A percentile compares a stretch with the other conserved stretches of the same genome.
phyloP scores from a whole-genome alignment of 2,329 filamentous ascomycete genomes.

The Sphaerulina vaccinii region DNA sequence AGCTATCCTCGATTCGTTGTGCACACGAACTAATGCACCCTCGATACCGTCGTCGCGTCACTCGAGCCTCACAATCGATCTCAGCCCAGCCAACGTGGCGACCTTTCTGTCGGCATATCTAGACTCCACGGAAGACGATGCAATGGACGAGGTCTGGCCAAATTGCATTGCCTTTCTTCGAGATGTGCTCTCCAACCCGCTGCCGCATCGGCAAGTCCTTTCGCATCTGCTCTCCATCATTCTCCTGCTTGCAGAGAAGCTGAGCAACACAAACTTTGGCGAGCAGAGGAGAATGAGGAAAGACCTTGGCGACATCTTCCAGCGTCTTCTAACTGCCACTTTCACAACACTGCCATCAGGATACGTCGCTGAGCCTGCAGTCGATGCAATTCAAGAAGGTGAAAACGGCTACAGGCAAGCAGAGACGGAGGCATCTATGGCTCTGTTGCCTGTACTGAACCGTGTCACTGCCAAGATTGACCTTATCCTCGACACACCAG shows the following conservation, averaged over 20 bases:
- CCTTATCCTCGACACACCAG: conserved; percentile 79
- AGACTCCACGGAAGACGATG: conserved; percentile 86
- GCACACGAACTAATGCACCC: conserved; percentile 83
- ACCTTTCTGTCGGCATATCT: conserved; percentile 90
- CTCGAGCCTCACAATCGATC: conserved; percentile 81
- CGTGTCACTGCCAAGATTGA: conserved; percentile 76
- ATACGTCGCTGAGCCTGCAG: conserved; percentile 21
- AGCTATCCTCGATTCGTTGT: conserved; percentile 92
- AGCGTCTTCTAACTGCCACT: conserved; percentile 83
- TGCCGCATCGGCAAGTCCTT: conserved; percentile 88
- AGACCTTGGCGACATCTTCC: conserved; percentile 88
- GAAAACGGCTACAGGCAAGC: conserved; percentile 28
- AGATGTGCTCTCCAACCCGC: conserved; percentile 87
- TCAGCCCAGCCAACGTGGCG: conserved; percentile 80
- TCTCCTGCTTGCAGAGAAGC: conserved; percentile 85
- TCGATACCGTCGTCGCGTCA: conserved; percentile 76
- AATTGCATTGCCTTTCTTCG: conserved; percentile 89
- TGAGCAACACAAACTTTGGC: conserved; percentile 96
- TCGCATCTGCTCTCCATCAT: conserved; percentile 85
- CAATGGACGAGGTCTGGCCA: conserved; percentile 96
- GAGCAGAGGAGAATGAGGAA: conserved; percentile 89
- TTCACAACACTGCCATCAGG: conserved; percentile 63
- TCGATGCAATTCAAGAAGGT: conserved; percentile 33
- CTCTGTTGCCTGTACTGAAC: conserved; percentile 77
- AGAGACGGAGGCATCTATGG: conserved; percentile 58